phyloP scores from a whole-genome alignment of 305 asterid species.

The Plantago coronopus region DNA sequence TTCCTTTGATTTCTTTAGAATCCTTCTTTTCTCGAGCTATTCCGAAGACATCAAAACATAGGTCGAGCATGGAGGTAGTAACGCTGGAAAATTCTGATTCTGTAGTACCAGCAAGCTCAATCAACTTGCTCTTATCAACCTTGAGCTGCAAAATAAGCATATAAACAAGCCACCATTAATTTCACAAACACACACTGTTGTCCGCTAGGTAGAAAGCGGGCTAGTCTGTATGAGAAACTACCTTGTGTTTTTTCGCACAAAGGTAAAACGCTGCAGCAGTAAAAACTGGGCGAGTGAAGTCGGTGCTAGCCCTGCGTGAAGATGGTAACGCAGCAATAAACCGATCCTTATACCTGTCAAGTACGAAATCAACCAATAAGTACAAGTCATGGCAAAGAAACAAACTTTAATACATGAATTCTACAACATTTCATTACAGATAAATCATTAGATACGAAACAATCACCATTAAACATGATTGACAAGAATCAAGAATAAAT shows the following conservation, averaged over 20 bases:
- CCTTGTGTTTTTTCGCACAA: conserved; percentile 80
- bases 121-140: conserved; percentile 72
- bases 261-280: conserved; percentile 81
- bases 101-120: conserved; percentile 83
- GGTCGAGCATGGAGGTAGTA: conserved; percentile 72
- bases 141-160: conserved; percentile 54
- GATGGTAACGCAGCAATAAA: conserved; percentile 79
- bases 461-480: too few relatives aligned
- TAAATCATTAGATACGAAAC: too few relatives aligned
- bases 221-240: conserved; percentile 12
- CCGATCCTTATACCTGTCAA: conserved; percentile 68
- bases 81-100: conserved; percentile 81
- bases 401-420: too few relatives aligned
- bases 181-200: background rate
- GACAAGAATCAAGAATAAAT: too few relatives aligned
- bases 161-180: conserved; percentile 9
- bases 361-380: background rate
- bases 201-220: background rate
- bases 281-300: conserved; percentile 75
- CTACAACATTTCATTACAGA: too few relatives aligned
- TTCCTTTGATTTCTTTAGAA: conserved; percentile 63
- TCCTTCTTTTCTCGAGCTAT: conserved; percentile 68
- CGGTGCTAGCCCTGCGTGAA: conserved; percentile 75
- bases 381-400: background rate
- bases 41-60: conserved; percentile 80